Evolutionary conservation across 1,139 yeast genomes (phyloP), one percentile per base, ranked within the genome.

Genomic region (Saccharomycopsis hybrid): DNA sequence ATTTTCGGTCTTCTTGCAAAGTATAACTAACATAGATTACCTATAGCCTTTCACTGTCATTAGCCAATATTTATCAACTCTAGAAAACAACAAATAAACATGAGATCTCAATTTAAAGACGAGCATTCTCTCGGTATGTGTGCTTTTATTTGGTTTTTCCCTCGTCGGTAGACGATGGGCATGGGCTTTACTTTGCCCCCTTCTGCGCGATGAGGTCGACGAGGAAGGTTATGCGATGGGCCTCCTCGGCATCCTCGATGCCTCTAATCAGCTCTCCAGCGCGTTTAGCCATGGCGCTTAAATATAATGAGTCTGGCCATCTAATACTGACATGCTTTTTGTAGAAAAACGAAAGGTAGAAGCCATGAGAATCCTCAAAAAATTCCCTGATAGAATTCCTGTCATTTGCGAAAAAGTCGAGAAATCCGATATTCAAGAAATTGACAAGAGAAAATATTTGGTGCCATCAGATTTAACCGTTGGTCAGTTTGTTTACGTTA

Each of bases 341-440:
- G 30, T 65, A 78, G 97, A 89, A 66, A 88, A 90, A 71, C 86
- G 98, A 75, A 85, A 87, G 74, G 94, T 96, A 8, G 98, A 92
- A 69, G 90, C 97, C 41, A 81, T 85, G 57, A 81, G 97, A 63
- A 92, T 92, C 65, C 80, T 89, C 57, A 85, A 85, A 62, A 85
- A 94, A 67, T 92, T 90, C 69, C 76, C 79, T 55, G 96, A 92
- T 66, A 78, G 98, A 62, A 88, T 92, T 56, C 98, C 98, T 8
- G 97, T 86, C 33, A 92, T 92, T 62, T 94, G 98, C 68, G 98
- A 92, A 71, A 86, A 90, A 71, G 97, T 92, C 42, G 97, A 90
- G 70, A 92, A 92, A 70, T 85, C 96, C 47, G 97, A 92, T 66
- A 87, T 92, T 58, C 95, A 95, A 49, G 94, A 90, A 60, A 89